Conservation (phyloP, 2,329 filamentous ascomycete species). For the Verticillium nubilum region DNA sequence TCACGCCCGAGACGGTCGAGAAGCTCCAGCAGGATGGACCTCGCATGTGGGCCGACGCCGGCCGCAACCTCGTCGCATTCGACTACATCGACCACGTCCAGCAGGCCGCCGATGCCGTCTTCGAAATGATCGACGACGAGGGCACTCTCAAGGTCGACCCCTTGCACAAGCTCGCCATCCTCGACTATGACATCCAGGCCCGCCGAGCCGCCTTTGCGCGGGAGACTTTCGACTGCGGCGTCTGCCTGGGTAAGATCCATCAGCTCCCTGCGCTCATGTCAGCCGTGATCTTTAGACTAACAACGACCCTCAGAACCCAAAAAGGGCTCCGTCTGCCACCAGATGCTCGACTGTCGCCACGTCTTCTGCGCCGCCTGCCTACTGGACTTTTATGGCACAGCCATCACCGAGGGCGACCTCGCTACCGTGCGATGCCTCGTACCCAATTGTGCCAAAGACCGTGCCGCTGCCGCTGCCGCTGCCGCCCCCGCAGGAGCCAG, state of each 20-base stretch:
- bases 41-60: conserved; percentile 57
- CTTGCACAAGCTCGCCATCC: conserved; percentile 61
- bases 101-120: conserved; percentile 53
- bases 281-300: not conserved
- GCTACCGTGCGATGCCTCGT: conserved; percentile 73
- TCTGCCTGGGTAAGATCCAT: conserved; percentile 61
- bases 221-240: conserved; percentile 80
- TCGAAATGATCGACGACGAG: conserved; percentile 46
- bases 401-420: conserved; percentile 81
- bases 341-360: conserved; percentile 77
- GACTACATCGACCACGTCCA: conserved; percentile 60
- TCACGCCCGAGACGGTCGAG: conserved; percentile 41
- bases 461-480: conserved; percentile 24
- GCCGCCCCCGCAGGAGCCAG: conserved; percentile 14
- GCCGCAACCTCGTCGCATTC: conserved; percentile 53
- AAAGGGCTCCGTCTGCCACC: conserved; percentile 77
- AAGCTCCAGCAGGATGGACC: conserved; percentile 44
- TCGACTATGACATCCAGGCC: conserved; percentile 74
- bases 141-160: conserved; percentile 47
- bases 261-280: not conserved
- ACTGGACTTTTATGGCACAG: conserved; percentile 82
- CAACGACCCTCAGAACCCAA: conserved; percentile 62
- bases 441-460: conserved; percentile 69
- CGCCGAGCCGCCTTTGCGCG: conserved; percentile 72
- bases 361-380: conserved; percentile 89